These are phyloP conservation scores for Russula olivacea DNA, from an alignment of 768 basidiomycete species.

Conservation along the genomic window DNA sequence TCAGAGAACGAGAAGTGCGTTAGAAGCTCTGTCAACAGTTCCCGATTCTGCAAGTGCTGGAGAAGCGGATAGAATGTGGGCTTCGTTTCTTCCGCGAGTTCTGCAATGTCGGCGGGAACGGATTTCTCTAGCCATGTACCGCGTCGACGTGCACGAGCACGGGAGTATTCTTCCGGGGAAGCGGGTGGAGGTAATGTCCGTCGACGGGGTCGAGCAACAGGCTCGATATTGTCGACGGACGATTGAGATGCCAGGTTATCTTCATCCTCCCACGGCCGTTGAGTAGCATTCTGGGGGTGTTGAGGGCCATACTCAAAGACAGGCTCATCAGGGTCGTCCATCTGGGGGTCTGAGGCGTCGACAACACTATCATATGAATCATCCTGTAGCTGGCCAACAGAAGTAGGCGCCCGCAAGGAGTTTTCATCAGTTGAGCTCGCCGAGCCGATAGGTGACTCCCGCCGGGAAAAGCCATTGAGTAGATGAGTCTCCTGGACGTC, in stretches of 20 bases:
- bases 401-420: background rate
- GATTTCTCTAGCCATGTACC: constrained; percentile 39
- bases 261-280: background rate
- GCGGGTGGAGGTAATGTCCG: constrained; percentile 23
- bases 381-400: background rate
- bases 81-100: constrained; percentile 29
- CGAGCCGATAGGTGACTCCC: background rate
- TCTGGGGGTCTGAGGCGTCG: background rate
- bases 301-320: background rate
- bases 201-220: constrained; percentile 12
- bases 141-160: constrained; percentile 38
- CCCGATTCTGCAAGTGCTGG: constrained; percentile 48
- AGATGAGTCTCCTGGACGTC: background rate
- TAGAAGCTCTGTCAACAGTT: constrained; percentile 51
- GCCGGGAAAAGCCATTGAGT: background rate
- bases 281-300: background rate
- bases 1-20: constrained; percentile 63
- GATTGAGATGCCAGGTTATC: background rate
- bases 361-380: background rate
- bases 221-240: constrained; percentile 8
- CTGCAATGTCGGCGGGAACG: constrained; percentile 34
- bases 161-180: constrained; percentile 38
- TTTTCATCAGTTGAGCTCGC: background rate
- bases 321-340: background rate
- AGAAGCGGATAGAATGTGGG: constrained; percentile 44